These are phyloP conservation scores for Leptographium galeiforme DNA, from an alignment of 2,329 filamentous ascomycete species.

Conservation along the genomic window DNA sequence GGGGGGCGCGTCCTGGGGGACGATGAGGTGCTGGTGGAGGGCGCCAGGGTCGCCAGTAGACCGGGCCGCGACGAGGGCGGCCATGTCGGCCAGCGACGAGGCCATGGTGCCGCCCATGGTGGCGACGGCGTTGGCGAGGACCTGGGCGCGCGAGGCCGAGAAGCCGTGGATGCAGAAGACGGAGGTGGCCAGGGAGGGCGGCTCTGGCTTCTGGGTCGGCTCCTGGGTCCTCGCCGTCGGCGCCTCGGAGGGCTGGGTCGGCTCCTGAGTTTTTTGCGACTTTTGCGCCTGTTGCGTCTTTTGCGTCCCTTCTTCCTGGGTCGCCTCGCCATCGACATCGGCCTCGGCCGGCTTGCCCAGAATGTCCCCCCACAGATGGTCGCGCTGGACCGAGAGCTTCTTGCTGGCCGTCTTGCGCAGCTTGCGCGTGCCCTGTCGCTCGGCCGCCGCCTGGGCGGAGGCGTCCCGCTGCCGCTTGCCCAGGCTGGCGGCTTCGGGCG, in stretches of 20 bases:
- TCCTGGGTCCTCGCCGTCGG: background rate
- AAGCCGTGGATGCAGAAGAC: slow-evolving; percentile 51
- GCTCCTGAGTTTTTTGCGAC: background rate
- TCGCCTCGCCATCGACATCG: slow-evolving; percentile 14
- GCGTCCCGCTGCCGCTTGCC: slow-evolving; percentile 46
- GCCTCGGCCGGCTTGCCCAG: slow-evolving; percentile 32
- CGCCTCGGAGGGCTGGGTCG: background rate
- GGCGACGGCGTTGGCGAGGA: slow-evolving; percentile 32
- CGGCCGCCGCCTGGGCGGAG: slow-evolving; percentile 19
- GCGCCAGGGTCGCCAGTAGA: background rate
- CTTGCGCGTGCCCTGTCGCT: slow-evolving; percentile 58
- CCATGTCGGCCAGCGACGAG: slow-evolving; percentile 27
- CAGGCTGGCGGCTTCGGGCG: slow-evolving; percentile 25
- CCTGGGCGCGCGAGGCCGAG: slow-evolving; percentile 32
- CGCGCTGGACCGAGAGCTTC: slow-evolving; percentile 65
- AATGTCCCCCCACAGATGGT: slow-evolving; percentile 85
- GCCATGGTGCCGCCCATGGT: slow-evolving; percentile 34
- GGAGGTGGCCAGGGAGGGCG: slow-evolving; percentile 23
- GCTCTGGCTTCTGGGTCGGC: background rate
- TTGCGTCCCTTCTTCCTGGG: slow-evolving; percentile 11
- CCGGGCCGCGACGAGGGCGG: slow-evolving; percentile 15
- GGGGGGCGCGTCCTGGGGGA: slow-evolving; percentile 37
- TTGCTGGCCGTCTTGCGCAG: slow-evolving; percentile 77
- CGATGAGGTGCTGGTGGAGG: slow-evolving; percentile 34
- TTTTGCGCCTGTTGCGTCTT: background rate